Percentiles rank a stretch among this genome's conserved stretches.
These are phyloP conservation scores for Amanita thiersii DNA, from an alignment of 768 basidiomycete species.

Conservation along the genomic window DNA sequence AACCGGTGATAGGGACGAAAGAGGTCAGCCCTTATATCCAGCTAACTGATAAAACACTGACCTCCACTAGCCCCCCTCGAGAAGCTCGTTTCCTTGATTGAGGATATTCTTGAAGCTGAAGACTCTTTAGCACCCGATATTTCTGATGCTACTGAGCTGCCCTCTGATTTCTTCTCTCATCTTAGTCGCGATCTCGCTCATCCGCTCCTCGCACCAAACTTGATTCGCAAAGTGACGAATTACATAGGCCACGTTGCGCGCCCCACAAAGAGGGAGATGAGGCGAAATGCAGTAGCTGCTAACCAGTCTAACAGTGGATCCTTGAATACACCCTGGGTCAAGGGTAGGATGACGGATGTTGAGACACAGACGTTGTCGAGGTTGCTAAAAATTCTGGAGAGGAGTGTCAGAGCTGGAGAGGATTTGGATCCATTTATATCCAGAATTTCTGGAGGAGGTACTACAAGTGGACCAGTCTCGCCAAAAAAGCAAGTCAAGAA, in stretches of 20 bases:
- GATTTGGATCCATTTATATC: constrained; percentile 63
- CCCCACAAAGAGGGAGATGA: constrained; percentile 48
- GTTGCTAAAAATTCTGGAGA: constrained; percentile 69
- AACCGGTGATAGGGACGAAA: constrained; percentile 70
- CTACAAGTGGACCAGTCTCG: constrained; percentile 21
- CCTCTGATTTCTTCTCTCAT: constrained; percentile 56
- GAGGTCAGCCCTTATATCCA: constrained; percentile 35
- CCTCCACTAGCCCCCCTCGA: constrained; percentile 54
- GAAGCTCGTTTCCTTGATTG: constrained; percentile 67
- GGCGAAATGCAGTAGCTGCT: constrained; percentile 15
- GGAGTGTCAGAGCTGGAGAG: constrained; percentile 71
- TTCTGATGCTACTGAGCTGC: constrained; percentile 61
- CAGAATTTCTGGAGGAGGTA: constrained; percentile 11
- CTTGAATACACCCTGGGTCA: constrained; percentile 37
- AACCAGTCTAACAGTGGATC: constrained; percentile 33
- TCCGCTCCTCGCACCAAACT: constrained; percentile 49
- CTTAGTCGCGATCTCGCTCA: constrained; percentile 47
- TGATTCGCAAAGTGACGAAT: constrained; percentile 64
- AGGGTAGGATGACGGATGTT: constrained; percentile 59
- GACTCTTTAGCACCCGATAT: constrained; percentile 33
- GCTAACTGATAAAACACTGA: constrained; percentile 6
- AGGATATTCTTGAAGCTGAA: constrained; percentile 87
- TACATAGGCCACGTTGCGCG: constrained; percentile 60
- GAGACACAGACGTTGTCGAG: constrained; percentile 56
- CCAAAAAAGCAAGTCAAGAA: constrained; percentile 62